A percentile compares a stretch with the other conserved stretches of the same genome.
phyloP scores from a whole-genome alignment of 805 yeast genomes.

The Candida nemodendra region DNA sequence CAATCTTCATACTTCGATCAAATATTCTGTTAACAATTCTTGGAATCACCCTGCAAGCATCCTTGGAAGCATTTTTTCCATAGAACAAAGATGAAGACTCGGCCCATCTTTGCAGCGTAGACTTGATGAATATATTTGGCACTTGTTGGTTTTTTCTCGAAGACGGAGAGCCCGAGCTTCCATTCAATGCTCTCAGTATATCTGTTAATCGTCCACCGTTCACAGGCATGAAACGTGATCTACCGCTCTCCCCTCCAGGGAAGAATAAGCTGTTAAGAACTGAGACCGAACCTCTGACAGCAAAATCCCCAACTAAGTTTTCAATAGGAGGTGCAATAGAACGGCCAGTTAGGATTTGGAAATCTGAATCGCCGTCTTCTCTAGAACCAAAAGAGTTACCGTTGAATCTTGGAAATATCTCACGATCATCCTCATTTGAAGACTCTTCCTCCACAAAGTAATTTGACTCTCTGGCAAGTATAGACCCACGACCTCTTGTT shows the following conservation, averaged over 20 bases:
- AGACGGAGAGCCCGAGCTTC: slow-evolving; percentile 8
- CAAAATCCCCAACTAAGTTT: slow-evolving; percentile 5
- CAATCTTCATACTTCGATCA: slow-evolving; percentile 43
- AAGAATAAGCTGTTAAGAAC: slow-evolving; percentile 12
- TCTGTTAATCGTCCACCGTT: slow-evolving; percentile 19
- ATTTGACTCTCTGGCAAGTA: slow-evolving; percentile 8
- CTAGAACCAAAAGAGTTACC: slow-evolving; percentile 8
- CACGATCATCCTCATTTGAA: slow-evolving; percentile 12
- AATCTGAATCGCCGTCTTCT: slow-evolving; percentile 9
- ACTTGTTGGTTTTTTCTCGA: slow-evolving; percentile 18
- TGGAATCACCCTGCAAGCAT: slow-evolving; percentile 37
- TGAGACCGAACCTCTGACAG: slow-evolving; percentile 10
- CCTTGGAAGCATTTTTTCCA: slow-evolving; percentile 37
- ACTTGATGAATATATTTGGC: slow-evolving; percentile 23
- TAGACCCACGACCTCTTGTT: slow-evolving; percentile 4
- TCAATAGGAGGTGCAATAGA: slow-evolving; percentile 13
- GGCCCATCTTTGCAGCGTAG: slow-evolving; percentile 66
- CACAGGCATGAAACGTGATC: slow-evolving; percentile 13
- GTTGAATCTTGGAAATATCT: slow-evolving; percentile 11
- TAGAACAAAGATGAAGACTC: slow-evolving; percentile 54
- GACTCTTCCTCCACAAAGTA: slow-evolving; percentile 13
- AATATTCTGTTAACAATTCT: slow-evolving; percentile 47
- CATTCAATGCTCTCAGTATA: slow-evolving; percentile 20
- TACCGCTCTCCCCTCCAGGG: slow-evolving; percentile 14
- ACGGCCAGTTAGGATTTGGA: slow-evolving; percentile 8